phyloP scores from a whole-genome alignment of 2,329 filamentous ascomycete genomes.

The Pyrenophora tritici-repentis region DNA sequence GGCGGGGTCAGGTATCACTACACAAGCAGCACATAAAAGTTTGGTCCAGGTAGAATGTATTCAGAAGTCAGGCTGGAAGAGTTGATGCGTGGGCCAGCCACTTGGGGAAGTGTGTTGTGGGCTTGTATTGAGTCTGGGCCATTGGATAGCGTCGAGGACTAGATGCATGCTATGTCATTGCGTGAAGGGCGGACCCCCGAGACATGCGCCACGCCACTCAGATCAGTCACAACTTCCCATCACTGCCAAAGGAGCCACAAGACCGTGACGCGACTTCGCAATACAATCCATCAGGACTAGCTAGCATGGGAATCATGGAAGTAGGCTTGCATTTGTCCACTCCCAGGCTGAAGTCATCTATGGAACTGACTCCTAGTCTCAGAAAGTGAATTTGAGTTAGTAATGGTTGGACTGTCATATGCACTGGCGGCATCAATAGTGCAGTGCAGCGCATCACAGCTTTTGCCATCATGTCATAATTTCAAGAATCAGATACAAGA shows the following conservation, averaged over 20 bases:
- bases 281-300: neutral
- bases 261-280: neutral
- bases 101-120: constrained; percentile 5
- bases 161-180: constrained; percentile 22
- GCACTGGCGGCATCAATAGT: too few relatives aligned
- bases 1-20: neutral
- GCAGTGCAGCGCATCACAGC: too few relatives aligned
- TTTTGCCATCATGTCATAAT: neutral
- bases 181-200: constrained; percentile 14
- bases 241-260: neutral
- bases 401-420: too few relatives aligned
- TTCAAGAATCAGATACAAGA: neutral
- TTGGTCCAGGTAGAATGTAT: neutral
- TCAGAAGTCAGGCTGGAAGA: neutral
- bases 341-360: too few relatives aligned
- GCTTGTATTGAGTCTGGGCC: constrained; percentile 2
- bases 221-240: neutral
- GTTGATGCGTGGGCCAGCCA: constrained; percentile 26
- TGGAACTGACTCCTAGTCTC: too few relatives aligned
- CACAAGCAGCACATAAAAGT: neutral
- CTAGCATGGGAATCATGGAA: too few relatives aligned
- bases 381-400: too few relatives aligned
- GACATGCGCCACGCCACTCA: constrained; percentile 11
- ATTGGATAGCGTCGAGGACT: constrained; percentile 12
- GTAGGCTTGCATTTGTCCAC: too few relatives aligned